Evolutionary conservation across 768 basidiomycete species (phyloP), one percentile per base, ranked within the genome.

Genomic region (Lactifluus rugatus): DNA sequence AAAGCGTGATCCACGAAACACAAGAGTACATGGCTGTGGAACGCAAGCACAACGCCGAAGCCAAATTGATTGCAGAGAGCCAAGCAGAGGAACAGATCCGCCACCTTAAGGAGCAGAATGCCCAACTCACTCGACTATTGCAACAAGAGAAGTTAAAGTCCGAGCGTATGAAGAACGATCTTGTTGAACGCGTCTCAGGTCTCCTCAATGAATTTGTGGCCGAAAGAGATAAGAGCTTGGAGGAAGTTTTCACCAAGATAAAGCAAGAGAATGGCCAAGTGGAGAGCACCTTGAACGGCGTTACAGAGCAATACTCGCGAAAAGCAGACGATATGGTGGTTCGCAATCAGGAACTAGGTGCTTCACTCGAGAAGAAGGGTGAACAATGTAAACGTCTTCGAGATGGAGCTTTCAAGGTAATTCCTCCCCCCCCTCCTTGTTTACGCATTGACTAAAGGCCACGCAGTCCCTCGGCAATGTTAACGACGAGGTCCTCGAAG

Each of bases 141-240:
- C 79, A 82, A 60, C 70, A 78, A 16, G 90, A 95, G 69, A 81
- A 81, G 67, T 67, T 69, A 14, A 85, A 82, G 59, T 79, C 85
- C 0, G 81, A 85, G 25, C 80, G 77, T 49, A 81, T 87, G 1
- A 86, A 83, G 58, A 82, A 84, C 42, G 85, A 88, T 41, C 69
- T 95, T 13, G 70, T 93, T n/a, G 78, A 85, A 42, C 84, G 83
- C 39, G 77, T 95, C 50, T 86, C 88, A 0, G 75, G 75, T 3
- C 75, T 93, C 62, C 72, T 96, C 2, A 82, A 79, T 11, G 84
- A 80, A 26, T 94, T 87, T 69, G 78, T 84, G 31, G 71, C 78
- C 44, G 78, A 84, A 48, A 81, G 88, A 28, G 86, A 93, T 66
- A 74, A 76, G 16, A 81, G 80, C 19, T 72, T 93, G 52, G 76